Evolutionary conservation across 2,329 filamentous ascomycete genomes (phyloP), one percentile per base, ranked within the genome.

Genomic region (Claviceps digitariae): DNA sequence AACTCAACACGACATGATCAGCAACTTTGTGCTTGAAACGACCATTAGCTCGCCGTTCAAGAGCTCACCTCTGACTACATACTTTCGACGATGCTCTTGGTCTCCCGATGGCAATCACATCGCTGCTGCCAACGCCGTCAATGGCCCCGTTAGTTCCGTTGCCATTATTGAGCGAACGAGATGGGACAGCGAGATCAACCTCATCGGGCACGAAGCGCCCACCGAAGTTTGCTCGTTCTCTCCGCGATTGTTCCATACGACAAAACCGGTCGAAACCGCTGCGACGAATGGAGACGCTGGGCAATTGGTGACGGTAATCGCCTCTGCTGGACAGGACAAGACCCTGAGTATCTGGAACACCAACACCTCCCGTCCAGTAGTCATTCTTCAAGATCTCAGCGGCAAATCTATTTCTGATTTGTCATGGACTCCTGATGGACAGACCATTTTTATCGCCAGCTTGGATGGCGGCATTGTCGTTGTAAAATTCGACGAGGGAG

Each of bases 151-250:
- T 25, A 96, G 89, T 71, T 95, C 91, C 0, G 91, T 97, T 34
- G 91, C 93, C 4, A 97, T 98, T 55, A 89, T 98, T 53, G 90
- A 93, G 64, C 85, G 93, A 60, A 86, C 87, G 20, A 81, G 81
- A 40, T 98, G 94, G 93, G 90, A 95, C 63, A 90, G 89, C 58
- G 90, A 98, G 63, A 97, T 97, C 71, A 96, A 95, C 66, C 70
- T 98, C 56, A 96, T 98, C 56, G 93, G 93, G 9, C 93, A 98
- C 65, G 93, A 98, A 74, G 91, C 88, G 0, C 93, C 93, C 0
- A 93, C 94, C 0, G 93, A 98, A 70, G 93, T 98, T 3, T 96
- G 91, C 73, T 88, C 93, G 59, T 98, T 98, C 67, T 96, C 93
- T 1, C 94, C 94, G 0, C 78, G 93, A 57, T 72, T 98, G 23